A percentile compares a stretch with the other conserved stretches of the same genome.
Conservation (phyloP, 352 stramenopile genomes). For the Phytophthora cactorum region DNA sequence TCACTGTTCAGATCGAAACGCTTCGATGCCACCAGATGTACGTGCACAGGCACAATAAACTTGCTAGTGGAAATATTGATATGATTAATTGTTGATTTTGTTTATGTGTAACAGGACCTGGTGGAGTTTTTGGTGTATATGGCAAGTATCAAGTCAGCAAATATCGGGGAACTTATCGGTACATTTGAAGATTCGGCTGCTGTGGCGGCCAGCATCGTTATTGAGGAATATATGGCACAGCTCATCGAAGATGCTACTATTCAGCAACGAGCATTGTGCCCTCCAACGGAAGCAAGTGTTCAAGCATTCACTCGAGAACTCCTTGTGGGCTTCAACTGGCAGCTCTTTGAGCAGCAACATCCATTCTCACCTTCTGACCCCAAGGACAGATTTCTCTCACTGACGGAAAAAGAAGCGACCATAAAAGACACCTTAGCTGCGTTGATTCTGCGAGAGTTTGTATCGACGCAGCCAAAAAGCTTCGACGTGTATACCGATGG, state of each 20-base stretch:
- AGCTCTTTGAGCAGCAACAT: constrained; percentile 29
- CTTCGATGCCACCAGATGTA: constrained; percentile 61
- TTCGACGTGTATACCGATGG: constrained; percentile 19
- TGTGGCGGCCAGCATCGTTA: constrained; percentile 68
- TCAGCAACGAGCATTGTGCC: constrained; percentile 26
- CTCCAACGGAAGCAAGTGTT: constrained; percentile 39
- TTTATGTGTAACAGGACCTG: constrained; percentile 47
- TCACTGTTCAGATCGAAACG: constrained; percentile 44
- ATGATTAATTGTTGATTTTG: constrained; percentile 9
- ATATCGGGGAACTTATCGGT: constrained; percentile 74
- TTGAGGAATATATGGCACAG: constrained; percentile 81
- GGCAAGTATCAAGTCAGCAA: constrained; percentile 64
- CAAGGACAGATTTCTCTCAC: constrained; percentile 7
- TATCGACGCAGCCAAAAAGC: constrained; percentile 29
- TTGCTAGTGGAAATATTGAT: not conserved
- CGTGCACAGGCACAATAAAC: constrained; percentile 3
- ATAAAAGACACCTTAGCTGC: constrained; percentile 20
- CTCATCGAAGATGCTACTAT: constrained; percentile 46
- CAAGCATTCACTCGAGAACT: constrained; percentile 49
- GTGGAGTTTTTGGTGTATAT: constrained; percentile 79
- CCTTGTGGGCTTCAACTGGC: constrained; percentile 71
- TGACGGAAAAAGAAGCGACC: constrained; percentile 25
- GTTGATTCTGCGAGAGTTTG: constrained; percentile 35
- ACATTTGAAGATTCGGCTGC: constrained; percentile 82
- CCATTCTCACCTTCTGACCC: constrained; percentile 9